These are phyloP conservation scores for Zygoascus sp. DNA, from an alignment of 1,139 yeast species.

Conservation along the genomic window DNA sequence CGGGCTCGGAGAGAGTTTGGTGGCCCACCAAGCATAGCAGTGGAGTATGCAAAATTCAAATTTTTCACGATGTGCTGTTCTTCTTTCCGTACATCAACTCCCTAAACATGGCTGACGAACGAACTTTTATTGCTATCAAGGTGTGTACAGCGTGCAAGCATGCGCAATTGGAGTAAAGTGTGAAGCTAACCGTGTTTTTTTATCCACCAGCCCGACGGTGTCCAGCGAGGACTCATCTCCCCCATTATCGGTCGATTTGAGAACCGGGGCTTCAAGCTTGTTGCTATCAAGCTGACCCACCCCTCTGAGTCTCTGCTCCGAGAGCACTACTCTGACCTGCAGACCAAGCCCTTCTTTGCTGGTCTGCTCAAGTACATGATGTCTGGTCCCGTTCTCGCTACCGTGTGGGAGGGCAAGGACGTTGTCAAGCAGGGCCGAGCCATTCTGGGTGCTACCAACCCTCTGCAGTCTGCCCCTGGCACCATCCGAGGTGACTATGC, in stretches of 20 bases:
- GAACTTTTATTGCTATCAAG: constrained; percentile 98
- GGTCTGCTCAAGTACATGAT: constrained; percentile 87
- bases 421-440: constrained; percentile 98
- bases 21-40: background rate
- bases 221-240: constrained; percentile 96
- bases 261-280: constrained; percentile 95
- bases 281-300: constrained; percentile 84
- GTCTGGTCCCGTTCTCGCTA: constrained; percentile 98
- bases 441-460: constrained; percentile 99
- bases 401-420: constrained; percentile 99
- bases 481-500: constrained; percentile 95
- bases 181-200: background rate
- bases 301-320: constrained; percentile 87
- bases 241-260: constrained; percentile 91
- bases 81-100: background rate
- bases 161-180: background rate
- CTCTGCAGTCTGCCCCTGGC: constrained; percentile 95
- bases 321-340: constrained; percentile 94
- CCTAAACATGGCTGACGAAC: constrained; percentile 56
- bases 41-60: background rate
- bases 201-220: constrained; percentile 83
- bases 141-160: constrained; percentile 26
- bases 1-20: background rate
- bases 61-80: constrained; percentile 6
- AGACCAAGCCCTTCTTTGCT: constrained; percentile 96